phyloP scores from a whole-genome alignment of 2,329 filamentous ascomycete species.

The Sordariomycetes sp. region DNA sequence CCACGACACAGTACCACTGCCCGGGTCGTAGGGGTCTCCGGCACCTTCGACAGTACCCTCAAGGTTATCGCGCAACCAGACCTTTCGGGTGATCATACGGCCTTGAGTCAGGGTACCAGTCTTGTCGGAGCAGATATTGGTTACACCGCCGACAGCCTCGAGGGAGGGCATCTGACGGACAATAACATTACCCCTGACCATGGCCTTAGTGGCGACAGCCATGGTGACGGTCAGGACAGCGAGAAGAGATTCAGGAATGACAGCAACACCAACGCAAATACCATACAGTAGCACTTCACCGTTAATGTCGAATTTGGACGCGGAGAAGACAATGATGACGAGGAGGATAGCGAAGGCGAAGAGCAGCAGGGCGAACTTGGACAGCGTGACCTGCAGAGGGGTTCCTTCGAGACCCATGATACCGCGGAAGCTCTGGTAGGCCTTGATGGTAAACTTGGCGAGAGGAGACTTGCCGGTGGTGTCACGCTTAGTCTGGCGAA shows the following conservation, averaged over 20 bases:
- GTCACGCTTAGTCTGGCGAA: constrained; percentile 46
- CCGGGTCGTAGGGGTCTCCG: constrained; percentile 52
- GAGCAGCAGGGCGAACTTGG: constrained; percentile 73
- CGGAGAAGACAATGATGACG: constrained; percentile 53
- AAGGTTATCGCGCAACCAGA: constrained; percentile 48
- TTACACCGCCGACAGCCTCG: constrained; percentile 61
- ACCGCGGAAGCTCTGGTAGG: constrained; percentile 33
- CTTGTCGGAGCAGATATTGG: constrained; percentile 63
- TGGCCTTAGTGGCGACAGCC: constrained; percentile 55
- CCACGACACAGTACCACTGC: constrained; percentile 41
- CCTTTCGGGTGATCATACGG: constrained; percentile 56
- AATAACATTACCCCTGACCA: constrained; percentile 56
- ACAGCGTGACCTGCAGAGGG: constrained; percentile 75
- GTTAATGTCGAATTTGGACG: constrained; percentile 41
- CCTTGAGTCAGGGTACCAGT: constrained; percentile 59
- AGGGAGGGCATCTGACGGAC: constrained; percentile 56
- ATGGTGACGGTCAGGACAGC: constrained; percentile 65
- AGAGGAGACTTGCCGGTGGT: constrained; percentile 31
- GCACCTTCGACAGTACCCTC: constrained; percentile 43
- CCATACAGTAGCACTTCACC: constrained; percentile 53
- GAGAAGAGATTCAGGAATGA: constrained; percentile 58
- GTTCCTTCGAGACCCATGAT: constrained; percentile 65
- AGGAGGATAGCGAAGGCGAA: constrained; percentile 62
- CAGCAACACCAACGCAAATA: constrained; percentile 52
- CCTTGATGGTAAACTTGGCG: constrained; percentile 30